Evolutionary conservation across 306 rosid species (phyloP), one percentile per base, ranked within the genome.

Genomic region (Oemleria cerasiformis): DNA sequence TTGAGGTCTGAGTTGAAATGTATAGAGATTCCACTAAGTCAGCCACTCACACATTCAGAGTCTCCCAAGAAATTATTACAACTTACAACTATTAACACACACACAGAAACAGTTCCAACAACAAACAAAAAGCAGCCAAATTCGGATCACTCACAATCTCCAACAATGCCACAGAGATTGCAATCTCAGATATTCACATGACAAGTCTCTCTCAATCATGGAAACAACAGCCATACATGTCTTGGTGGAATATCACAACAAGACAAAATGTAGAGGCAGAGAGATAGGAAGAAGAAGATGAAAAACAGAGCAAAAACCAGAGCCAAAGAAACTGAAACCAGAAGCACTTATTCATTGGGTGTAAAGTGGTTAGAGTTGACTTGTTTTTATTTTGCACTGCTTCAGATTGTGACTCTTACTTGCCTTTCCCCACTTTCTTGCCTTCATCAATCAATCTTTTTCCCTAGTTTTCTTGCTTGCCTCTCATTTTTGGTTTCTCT

Each of bases 361-460:
- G 87, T 75, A 78, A 82, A 88, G 85, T 83, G 62, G 70, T 49
- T 23, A 63, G 77, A 74, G 91, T 86, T 88, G 94, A 88, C 94
- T 78, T 44, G 47, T 6, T 30, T 21, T 48, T 48, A 12, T 64
- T 68, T 73, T 71, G 79, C 58, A 75, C 73, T 81, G 84, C 75
- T 70, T 23, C 41, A 70, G 61, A 79, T 70, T 74, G 76, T 75
- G 85, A 78, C 73, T 55, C 65, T 72, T 82, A 78, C 80, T 82
- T 82, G 76, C 55, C 84, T 79, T 58, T 63, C 71, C 70, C 59
- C 75, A 70, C 87, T 81, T 75, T 82, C 87, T 78, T 79, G 82
- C 80, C 54, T 70, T 80, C 75, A 73, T 82, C 87, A 63, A 82
- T 86, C 86, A 67, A 78, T 72, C 80, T 68, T 68, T 23, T 75